Evolutionary conservation across 176 grass and related monocot genomes (phyloP).

Genomic region (Alloteropsis semialata): DNA sequence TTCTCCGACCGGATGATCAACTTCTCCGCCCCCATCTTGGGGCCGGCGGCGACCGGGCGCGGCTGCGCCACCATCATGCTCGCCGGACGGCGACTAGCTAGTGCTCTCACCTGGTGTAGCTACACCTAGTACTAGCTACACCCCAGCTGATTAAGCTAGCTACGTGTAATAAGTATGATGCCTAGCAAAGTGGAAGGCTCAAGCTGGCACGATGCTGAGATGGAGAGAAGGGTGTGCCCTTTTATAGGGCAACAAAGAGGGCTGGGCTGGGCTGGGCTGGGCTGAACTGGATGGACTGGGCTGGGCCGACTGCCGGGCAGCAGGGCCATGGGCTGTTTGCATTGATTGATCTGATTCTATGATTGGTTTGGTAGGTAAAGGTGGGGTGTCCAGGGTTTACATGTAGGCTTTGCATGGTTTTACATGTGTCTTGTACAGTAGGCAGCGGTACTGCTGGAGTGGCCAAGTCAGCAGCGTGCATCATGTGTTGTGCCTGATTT

Average conservation of each 20-base stretch:
- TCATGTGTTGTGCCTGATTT: slow-evolving; percentile 2
- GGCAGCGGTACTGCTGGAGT: neutral
- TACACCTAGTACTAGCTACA: neutral
- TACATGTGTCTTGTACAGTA: neutral
- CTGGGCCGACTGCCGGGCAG: neutral
- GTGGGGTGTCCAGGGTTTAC: neutral
- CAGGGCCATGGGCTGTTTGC: neutral
- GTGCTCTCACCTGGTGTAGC: neutral
- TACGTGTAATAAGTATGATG: neutral
- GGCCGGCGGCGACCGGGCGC: no score
- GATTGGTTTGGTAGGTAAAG: neutral
- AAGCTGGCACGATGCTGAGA: slow-evolving; percentile 14
- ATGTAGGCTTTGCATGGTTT: neutral
- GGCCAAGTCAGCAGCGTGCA: slow-evolving; percentile 18
- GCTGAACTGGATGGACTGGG: neutral
- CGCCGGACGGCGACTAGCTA: neutral
- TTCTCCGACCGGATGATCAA: slow-evolving; percentile 56
- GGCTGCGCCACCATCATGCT: neutral
- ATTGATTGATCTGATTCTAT: no score
- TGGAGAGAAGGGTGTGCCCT: neutral
- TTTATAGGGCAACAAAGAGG: slow-evolving; percentile 37
- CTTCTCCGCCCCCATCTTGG: slow-evolving; percentile 49
- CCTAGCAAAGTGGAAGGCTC: slow-evolving; percentile 7
- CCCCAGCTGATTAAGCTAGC: neutral
- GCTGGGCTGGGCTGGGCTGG: neutral